Evolutionary conservation across 2,329 filamentous ascomycete species (phyloP).

Genomic region (Aureobasidium sp.): DNA sequence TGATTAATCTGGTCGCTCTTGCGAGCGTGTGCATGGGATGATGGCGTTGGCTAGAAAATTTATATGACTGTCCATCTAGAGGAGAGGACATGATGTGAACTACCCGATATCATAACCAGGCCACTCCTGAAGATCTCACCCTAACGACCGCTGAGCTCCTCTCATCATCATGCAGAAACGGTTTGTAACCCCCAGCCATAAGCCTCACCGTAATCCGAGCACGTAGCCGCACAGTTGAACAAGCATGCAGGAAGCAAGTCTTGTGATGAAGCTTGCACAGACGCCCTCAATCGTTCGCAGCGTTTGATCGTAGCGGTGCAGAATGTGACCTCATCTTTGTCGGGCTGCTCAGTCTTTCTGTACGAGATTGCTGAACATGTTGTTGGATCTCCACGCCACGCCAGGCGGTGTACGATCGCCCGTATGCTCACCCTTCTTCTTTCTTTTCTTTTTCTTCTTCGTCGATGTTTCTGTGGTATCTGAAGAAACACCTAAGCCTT

Average conservation of each 20-base stretch:
- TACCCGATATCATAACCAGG: background rate
- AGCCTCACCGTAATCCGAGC: background rate
- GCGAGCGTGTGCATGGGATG: background rate
- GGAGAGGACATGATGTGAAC: background rate
- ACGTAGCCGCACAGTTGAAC: background rate
- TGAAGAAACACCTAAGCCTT: background rate
- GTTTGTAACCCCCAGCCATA: background rate
- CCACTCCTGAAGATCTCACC: background rate
- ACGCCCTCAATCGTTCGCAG: background rate
- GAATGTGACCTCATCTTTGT: background rate
- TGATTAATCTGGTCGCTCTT: background rate
- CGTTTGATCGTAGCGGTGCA: background rate
- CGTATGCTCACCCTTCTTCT: constrained; percentile 15
- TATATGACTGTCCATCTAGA: background rate
- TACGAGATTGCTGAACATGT: constrained; percentile 15
- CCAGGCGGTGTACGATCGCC: background rate
- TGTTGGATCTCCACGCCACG: constrained; percentile 12
- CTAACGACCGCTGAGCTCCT: background rate
- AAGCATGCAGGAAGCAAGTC: background rate
- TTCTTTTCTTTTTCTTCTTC: constrained; percentile 14
- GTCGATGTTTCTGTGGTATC: background rate
- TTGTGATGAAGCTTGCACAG: background rate
- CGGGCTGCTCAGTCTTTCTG: background rate
- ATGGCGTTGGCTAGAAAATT: background rate
- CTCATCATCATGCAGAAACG: background rate